phyloP scores from a whole-genome alignment of 305 asterid species.

The Caryopteris hybrid region DNA sequence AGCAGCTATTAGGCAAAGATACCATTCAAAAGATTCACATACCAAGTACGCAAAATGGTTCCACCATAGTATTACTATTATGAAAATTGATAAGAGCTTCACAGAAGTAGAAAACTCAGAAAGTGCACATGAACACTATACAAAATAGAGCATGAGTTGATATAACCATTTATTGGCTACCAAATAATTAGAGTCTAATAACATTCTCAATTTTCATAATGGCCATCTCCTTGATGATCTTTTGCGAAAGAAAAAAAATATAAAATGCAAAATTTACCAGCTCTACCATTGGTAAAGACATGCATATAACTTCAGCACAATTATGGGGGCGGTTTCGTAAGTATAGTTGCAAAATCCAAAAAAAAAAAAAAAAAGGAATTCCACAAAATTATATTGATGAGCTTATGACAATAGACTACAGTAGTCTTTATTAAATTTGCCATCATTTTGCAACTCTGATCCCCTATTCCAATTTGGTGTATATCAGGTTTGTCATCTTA shows the following conservation, averaged over 20 bases:
- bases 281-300: not conserved
- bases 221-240: not conserved
- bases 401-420: not conserved
- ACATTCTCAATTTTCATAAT: not conserved
- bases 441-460: not conserved
- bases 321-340: not conserved
- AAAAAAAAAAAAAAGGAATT: not conserved
- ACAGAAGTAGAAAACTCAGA: not conserved
- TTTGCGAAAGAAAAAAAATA: not conserved
- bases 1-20: not conserved
- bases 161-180: not conserved
- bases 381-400: not conserved
- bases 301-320: not conserved
- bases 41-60: not conserved
- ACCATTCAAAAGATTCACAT: not conserved
- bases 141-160: not conserved
- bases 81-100: not conserved
- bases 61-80: not conserved
- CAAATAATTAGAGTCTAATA: not conserved
- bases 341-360: not conserved
- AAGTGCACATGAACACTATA: not conserved
- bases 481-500: not conserved
- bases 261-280: constrained; percentile 1
- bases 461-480: not conserved
- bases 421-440: not conserved